Evolutionary conservation across 208 protist genomes (phyloP), one percentile per base, ranked within the genome.

Genomic region (Crithidia fasciculata): DNA sequence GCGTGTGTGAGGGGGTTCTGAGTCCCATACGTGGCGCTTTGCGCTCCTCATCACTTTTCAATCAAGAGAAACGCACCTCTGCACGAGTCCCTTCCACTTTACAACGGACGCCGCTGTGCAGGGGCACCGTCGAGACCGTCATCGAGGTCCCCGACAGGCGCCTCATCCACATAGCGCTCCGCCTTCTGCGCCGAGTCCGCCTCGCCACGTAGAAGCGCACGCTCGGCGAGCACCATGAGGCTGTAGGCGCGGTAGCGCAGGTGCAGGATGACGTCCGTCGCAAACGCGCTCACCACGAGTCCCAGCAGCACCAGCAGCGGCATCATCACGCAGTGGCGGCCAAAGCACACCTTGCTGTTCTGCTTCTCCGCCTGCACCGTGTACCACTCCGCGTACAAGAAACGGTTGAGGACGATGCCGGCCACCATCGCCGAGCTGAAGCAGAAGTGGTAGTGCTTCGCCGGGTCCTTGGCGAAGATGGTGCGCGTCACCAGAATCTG

Each of bases 361-460:
- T 86, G 72, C 72, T 85, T 82, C 19, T 78, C 74, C 4, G 86
- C 86, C 76, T 86, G 71, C 49, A 73, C 61, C 15, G 80, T 79
- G 71, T 90, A 90, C 80, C 80, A 88, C 78, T 91, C 88, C n/a
- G 74, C 88, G 47, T 88, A 93, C 40, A 93, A 65, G 53, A 91
- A 69, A 43, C 84, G 80, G 72, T 91, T 89, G 5, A 91, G 69
- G 57, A 85, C 59, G 36, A 93, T 69, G 19, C 76, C 67, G 4
- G 86, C 63, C 52, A 70, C 36, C 47, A 87, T 73, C 7, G 63
- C 71, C 4, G 84, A 44, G n/a, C 74, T 55, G 55, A 81, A 85
- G 59, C 72, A 81, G 71, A 88, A 87, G 69, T 91, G 81, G 76
- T 92, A 94, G 74, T 91, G 87, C 82, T 89, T 88, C n/a, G 80